Conservation (phyloP, 2,329 filamentous ascomycete genomes). For the Aspergillus luchuensis region DNA sequence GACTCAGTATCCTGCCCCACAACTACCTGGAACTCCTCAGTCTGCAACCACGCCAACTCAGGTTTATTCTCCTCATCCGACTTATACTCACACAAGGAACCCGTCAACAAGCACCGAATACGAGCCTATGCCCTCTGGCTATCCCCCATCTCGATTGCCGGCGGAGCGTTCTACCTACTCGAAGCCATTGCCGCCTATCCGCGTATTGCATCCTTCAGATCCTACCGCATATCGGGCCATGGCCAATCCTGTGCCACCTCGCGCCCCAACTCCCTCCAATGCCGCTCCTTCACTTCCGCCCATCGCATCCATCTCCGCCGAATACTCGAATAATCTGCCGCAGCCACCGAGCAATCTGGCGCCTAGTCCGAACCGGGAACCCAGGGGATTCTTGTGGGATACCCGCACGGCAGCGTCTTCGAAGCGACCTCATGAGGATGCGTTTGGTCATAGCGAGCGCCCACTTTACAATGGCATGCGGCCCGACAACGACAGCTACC, state of each 20-base stretch:
- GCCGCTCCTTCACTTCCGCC: slow-evolving; percentile 38
- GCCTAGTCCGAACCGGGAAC: slow-evolving; percentile 28
- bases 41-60: slow-evolving; percentile 36
- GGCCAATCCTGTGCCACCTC: slow-evolving; percentile 25
- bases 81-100: slow-evolving; percentile 37
- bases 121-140: slow-evolving; percentile 28
- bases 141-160: slow-evolving; percentile 25
- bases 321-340: slow-evolving; percentile 28
- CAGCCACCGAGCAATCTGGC: slow-evolving; percentile 28
- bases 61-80: slow-evolving; percentile 38
- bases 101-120: slow-evolving; percentile 37
- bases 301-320: slow-evolving; percentile 36
- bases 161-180: slow-evolving; percentile 28
- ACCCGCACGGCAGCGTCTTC: slow-evolving; percentile 13
- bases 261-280: slow-evolving; percentile 31
- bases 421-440: slow-evolving; percentile 38
- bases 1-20: slow-evolving; percentile 46
- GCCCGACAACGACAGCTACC: slow-evolving; percentile 36
- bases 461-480: slow-evolving; percentile 49
- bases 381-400: not conserved
- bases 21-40: slow-evolving; percentile 48
- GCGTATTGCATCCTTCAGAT: slow-evolving; percentile 38
- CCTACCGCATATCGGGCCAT: slow-evolving; percentile 45
- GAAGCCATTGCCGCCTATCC: slow-evolving; percentile 22
- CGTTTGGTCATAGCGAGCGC: slow-evolving; percentile 43